phyloP scores from a whole-genome alignment of 768 basidiomycete genomes.

The Boletus sp. region DNA sequence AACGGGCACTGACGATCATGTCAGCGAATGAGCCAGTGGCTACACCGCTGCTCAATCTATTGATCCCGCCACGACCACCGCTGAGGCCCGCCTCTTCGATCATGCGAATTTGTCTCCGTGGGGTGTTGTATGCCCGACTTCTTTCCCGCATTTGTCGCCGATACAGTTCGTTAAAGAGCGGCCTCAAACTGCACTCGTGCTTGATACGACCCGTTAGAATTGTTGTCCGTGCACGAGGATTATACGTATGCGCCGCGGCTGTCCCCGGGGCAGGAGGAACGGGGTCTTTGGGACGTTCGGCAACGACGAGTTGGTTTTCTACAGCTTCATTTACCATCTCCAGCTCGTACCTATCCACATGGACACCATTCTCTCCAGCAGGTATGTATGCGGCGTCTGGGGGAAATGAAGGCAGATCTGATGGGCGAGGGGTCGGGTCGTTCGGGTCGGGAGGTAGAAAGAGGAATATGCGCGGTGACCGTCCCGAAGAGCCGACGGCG shows the following conservation, averaged over 20 bases:
- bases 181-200: conserved; percentile 74
- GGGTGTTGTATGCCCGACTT: conserved; percentile 62
- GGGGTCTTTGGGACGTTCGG: conserved; percentile 72
- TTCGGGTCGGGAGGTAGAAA: conserved; percentile 57
- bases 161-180: conserved; percentile 64
- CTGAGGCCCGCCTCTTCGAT: conserved; percentile 70
- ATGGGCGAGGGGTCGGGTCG: conserved; percentile 35
- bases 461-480: conserved; percentile 60
- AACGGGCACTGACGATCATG: conserved; percentile 53
- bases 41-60: conserved; percentile 74
- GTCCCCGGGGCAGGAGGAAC: conserved; percentile 36
- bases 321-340: conserved; percentile 84
- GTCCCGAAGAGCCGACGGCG: conserved; percentile 40
- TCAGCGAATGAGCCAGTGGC: conserved; percentile 58
- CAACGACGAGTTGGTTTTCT: conserved; percentile 83
- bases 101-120: conserved; percentile 60
- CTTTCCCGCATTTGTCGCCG: conserved; percentile 70
- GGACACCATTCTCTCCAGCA: conserved; percentile 26
- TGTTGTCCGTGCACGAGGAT: conserved; percentile 67
- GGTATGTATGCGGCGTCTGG: conserved; percentile 31
- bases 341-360: conserved; percentile 73
- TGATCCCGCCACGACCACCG: conserved; percentile 71
- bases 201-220: conserved; percentile 78
- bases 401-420: conserved; percentile 25
- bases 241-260: conserved; percentile 39